Base-by-base conservation (phyloP, 805 yeast genomes). In the Naumovozyma castellii region DNA sequence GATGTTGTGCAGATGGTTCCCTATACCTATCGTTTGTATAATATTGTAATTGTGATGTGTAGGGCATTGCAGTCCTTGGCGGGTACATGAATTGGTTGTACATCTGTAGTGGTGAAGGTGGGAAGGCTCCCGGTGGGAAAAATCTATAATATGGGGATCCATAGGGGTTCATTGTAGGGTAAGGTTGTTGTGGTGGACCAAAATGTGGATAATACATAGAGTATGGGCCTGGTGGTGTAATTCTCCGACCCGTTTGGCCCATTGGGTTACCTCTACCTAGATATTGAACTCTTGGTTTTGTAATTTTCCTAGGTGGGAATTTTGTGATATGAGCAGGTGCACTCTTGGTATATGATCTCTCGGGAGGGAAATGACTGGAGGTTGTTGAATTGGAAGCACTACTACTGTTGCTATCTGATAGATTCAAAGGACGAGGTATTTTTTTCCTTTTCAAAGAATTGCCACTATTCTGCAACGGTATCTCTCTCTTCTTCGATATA, bases 251-350 rank as follows among this genome's bases (percentile, higher is more conserved):
- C n/a, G 28, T 8, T 22, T 12, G 28, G 10, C 8, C 28, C 28
- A 22, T 8, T 22, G 8, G 28, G 38, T 30, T 38, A 36, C 22
- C 28, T 32, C 42, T 45, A 5, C 62, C 62, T 27, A 56, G 29
- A 35, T 57, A 58, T 39, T 49, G 54, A 10, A 58, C 61, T 14
- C 55, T 48, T 12, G 57, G 57, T 36, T 48, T 53, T 10, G 18
- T 37, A 16, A 15, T n/a, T 36, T 16, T 38, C 27, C 14, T 39
- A 16, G 13, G 31, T n/a, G 51, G 48, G 18, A 50, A 49, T n/a
- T 47, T 45, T 30, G 48, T 44, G 8, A 49, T 45, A 31, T 50
- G 43, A 14, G 61, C 49, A 6, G 57, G 57, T 2, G 59, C 57
- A 45, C 57, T 56, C 17, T 41, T 38, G 2, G 50, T 45, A 5